phyloP scores from a whole-genome alignment of 106 monocot genomes.

The Allium cepa region DNA sequence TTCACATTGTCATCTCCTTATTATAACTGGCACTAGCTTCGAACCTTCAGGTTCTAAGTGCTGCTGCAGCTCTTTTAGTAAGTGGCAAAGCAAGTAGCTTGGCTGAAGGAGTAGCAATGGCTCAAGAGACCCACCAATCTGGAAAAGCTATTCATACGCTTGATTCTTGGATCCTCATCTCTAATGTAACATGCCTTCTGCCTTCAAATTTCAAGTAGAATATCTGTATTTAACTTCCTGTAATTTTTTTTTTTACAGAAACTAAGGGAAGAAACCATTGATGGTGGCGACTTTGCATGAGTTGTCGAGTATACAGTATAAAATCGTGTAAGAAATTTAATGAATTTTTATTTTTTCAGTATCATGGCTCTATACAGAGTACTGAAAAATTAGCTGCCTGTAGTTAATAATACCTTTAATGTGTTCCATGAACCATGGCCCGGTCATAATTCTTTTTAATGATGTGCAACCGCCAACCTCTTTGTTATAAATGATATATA shows the following conservation, averaged over 20 bases:
- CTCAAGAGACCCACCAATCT: conserved; percentile 62
- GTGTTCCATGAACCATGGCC: too few relatives aligned
- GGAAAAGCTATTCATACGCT: conserved; percentile 74
- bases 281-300: background rate
- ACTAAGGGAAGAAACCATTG: background rate
- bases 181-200: conserved; percentile 34
- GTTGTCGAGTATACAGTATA: too few relatives aligned
- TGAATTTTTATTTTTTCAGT: too few relatives aligned
- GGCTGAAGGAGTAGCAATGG: conserved; percentile 56
- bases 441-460: too few relatives aligned
- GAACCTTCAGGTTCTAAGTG: conserved; percentile 60
- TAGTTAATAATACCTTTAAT: too few relatives aligned
- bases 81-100: conserved; percentile 48
- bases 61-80: conserved; percentile 86
- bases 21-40: background rate
- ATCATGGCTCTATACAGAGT: too few relatives aligned
- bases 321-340: too few relatives aligned
- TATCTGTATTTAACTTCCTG: background rate
- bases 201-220: background rate
- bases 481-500: too few relatives aligned
- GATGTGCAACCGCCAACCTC: too few relatives aligned
- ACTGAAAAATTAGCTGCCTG: too few relatives aligned
- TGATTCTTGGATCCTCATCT: conserved; percentile 54
- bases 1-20: background rate
- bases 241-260: background rate